These are phyloP conservation scores for Penicillium alfredii DNA, from an alignment of 495 filamentous ascomycete genomes.

Conservation along the genomic window DNA sequence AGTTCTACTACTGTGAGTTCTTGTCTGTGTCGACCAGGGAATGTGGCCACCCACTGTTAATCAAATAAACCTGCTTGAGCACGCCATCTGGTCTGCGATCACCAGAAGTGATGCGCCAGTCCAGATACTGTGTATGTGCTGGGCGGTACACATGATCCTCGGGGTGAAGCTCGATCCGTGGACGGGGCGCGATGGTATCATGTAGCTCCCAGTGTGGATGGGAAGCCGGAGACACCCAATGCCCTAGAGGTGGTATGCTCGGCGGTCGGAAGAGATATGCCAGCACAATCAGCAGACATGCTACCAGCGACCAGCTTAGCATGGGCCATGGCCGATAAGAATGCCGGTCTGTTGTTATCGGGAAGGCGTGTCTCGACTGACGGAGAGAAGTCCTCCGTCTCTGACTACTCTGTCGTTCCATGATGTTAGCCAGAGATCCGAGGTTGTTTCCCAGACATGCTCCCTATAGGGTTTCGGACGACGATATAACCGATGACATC, in stretches of 20 bases:
- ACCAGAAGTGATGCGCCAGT: slow-evolving; percentile 31
- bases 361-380: too few species aligned
- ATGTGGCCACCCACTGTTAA: slow-evolving; percentile 25
- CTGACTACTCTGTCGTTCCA: slow-evolving; percentile 10
- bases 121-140: slow-evolving; percentile 24
- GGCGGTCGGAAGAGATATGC: slow-evolving; percentile 10
- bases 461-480: slow-evolving; percentile 1
- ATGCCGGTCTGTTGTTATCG: not conserved
- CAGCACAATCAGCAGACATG: slow-evolving; percentile 13
- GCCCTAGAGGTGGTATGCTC: not conserved
- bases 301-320: slow-evolving; percentile 9
- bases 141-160: slow-evolving; percentile 35
- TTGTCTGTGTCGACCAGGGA: not conserved
- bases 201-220: slow-evolving; percentile 1
- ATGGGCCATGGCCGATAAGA: slow-evolving; percentile 6
- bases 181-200: slow-evolving; percentile 7
- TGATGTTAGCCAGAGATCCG: slow-evolving; percentile 1
- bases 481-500: not conserved
- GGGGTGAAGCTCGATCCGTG: slow-evolving; percentile 30
- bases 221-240: slow-evolving; percentile 1
- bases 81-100: slow-evolving; percentile 39
- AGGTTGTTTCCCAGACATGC: too few species aligned
- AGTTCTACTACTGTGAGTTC: slow-evolving; percentile 15
- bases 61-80: slow-evolving; percentile 31
- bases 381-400: too few species aligned